These are phyloP conservation scores for Vaucheria bursata DNA, from an alignment of 352 stramenopile genomes.

Conservation along the genomic window DNA sequence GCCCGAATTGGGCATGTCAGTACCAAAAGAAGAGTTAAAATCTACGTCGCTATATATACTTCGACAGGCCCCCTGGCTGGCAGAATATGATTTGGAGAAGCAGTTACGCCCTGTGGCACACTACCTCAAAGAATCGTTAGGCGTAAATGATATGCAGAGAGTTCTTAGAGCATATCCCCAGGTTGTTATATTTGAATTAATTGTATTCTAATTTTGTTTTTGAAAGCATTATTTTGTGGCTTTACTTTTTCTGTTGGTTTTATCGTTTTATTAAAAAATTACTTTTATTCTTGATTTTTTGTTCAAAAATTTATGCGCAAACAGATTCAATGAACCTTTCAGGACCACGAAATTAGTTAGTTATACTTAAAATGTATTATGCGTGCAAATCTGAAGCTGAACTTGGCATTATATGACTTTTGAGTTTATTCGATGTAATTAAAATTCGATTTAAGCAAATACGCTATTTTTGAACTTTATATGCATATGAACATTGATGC, in stretches of 20 bases:
- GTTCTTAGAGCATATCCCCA: constrained; percentile 40
- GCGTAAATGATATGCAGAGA: constrained; percentile 33
- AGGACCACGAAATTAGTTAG: neutral
- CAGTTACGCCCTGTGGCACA: constrained; percentile 26
- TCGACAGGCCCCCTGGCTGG: constrained; percentile 42
- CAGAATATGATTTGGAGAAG: constrained; percentile 16
- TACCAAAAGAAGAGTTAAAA: neutral
- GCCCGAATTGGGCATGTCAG: constrained; percentile 16
- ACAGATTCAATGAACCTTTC: no score
- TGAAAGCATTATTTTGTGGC: neutral
- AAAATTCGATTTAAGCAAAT: no score
- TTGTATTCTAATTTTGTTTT: neutral
- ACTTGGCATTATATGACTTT: no score
- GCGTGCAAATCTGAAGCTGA: no score
- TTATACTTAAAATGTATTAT: neutral
- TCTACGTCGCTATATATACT: constrained; percentile 22
- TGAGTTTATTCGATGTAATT: no score
- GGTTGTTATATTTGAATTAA: neutral
- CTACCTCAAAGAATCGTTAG: constrained; percentile 11
- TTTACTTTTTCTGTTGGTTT: neutral
- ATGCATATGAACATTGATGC: no score
- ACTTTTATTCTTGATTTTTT: neutral
- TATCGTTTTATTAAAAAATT: neutral
- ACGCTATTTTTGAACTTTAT: no score
- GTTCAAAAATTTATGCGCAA: no score